These are phyloP conservation scores for Scytalidium sp. DNA, from an alignment of 2,329 filamentous ascomycete genomes.

Conservation along the genomic window DNA sequence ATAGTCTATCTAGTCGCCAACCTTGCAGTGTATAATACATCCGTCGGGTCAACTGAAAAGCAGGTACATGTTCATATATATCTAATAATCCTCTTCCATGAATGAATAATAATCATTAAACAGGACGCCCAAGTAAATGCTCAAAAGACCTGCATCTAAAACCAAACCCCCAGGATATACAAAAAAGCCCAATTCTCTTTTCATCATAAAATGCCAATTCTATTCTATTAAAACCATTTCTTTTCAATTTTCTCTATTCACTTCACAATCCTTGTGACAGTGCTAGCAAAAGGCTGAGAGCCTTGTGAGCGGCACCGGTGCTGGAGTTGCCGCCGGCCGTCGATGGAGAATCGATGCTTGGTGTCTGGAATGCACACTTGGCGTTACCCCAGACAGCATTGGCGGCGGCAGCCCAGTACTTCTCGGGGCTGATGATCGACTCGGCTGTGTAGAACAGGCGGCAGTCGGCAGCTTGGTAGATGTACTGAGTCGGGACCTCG, in stretches of 20 bases:
- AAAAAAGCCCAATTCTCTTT: too few relatives aligned
- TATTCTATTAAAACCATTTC: too few relatives aligned
- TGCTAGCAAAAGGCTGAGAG: neutral
- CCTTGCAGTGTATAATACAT: too few relatives aligned
- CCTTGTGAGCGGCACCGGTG: neutral
- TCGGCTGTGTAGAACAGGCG: slow-evolving; percentile 55
- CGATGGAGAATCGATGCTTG: neutral
- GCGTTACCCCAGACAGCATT: slow-evolving; percentile 35
- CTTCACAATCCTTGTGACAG: neutral
- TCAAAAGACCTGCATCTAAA: too few relatives aligned
- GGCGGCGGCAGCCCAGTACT: slow-evolving; percentile 45
- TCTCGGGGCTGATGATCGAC: slow-evolving; percentile 45
- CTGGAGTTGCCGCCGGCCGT: neutral
- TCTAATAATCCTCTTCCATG: too few relatives aligned
- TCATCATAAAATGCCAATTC: too few relatives aligned
- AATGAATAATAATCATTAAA: too few relatives aligned
- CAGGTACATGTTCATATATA: too few relatives aligned
- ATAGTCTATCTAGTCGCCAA: too few relatives aligned
- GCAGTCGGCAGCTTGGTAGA: slow-evolving; percentile 59
- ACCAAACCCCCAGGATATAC: too few relatives aligned
- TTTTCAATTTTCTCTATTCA: neutral
- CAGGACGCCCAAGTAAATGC: too few relatives aligned
- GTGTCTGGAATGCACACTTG: neutral
- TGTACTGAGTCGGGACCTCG: slow-evolving; percentile 51
- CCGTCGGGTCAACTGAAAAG: too few relatives aligned